Evolutionary conservation across 1,139 yeast species (phyloP), one percentile per base, ranked within the genome.

Genomic region (Yamadazyma membranifaciens): DNA sequence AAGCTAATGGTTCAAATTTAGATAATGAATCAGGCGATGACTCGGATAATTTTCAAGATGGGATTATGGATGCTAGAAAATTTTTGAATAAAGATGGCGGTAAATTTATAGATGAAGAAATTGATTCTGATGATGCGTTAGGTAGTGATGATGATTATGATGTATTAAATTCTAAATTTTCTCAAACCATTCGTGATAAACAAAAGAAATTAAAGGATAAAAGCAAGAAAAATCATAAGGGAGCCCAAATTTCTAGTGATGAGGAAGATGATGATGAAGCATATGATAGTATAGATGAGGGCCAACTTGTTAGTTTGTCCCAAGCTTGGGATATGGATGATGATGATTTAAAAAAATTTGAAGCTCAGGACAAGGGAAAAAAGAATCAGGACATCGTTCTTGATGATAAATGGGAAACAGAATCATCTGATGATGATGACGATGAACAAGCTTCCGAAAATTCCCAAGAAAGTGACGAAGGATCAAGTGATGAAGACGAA

Each of bases 291-390:
- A 60, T 78, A 37, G 96, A 89, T 54, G 96, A 87, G 57, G 67
- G 65, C 29, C 86, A 87, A 51, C 69, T 89, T 44, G 77, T 86
- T 41, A 78, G 95, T 0, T 69, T 89, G 36, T 85, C 95, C 6
- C 89, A 83, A 51, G 91, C 87, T 5, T 89, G 96, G 96, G 97
- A 86, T 59, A 61, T 81, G 67, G 95, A 87, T 57, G 89, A 81
- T 28, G 64, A 60, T 33, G 83, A 78, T 45, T 57, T 64, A 45
- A 54, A 54, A 24, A 55, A 53, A 33, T 45, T 54, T 3, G 55
- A 57, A 20, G 47, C 49, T 15, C 40, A 39, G 2, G 44, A 13
- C 12, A 40, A 38, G 38, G 16, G 46, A 41, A 41, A 49, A 13
- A 51, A 49, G 9, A 48, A 51, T 22, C 60, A 52, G 17, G 78